These are phyloP conservation scores for Candida nemodendra DNA, from an alignment of 805 yeast species.

Conservation along the genomic window DNA sequence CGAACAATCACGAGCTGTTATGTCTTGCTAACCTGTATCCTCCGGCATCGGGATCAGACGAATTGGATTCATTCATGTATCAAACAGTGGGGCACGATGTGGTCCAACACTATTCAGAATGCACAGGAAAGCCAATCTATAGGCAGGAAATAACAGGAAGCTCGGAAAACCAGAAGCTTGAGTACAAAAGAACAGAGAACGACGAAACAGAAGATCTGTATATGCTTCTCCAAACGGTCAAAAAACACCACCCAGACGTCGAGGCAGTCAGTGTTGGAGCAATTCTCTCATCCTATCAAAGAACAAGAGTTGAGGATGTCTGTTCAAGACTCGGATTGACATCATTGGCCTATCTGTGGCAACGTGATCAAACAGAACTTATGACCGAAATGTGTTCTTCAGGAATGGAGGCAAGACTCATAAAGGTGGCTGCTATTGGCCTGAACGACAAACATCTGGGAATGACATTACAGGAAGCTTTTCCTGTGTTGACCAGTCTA, in stretches of 20 bases:
- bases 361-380: slow-evolving; percentile 73
- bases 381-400: slow-evolving; percentile 79
- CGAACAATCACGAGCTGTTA: slow-evolving; percentile 78
- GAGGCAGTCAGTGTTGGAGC: slow-evolving; percentile 95
- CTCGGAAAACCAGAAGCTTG: slow-evolving; percentile 63
- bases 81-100: slow-evolving; percentile 95
- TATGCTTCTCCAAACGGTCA: slow-evolving; percentile 48
- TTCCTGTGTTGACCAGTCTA: slow-evolving; percentile 54
- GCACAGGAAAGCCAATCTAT: slow-evolving; percentile 79
- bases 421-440: slow-evolving; percentile 94
- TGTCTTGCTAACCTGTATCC: slow-evolving; percentile 88
- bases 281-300: slow-evolving; percentile 89
- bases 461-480: slow-evolving; percentile 57
- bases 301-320: slow-evolving; percentile 90
- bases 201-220: slow-evolving; percentile 90
- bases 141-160: slow-evolving; percentile 62
- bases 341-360: slow-evolving; percentile 84
- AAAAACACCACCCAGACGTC: slow-evolving; percentile 60
- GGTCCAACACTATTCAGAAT: slow-evolving; percentile 59
- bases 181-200: slow-evolving; percentile 61
- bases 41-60: slow-evolving; percentile 45
- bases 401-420: slow-evolving; percentile 71
- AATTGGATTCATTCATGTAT: slow-evolving; percentile 93
- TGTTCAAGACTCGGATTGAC: slow-evolving; percentile 71
- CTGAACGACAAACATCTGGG: slow-evolving; percentile 67